Evolutionary conservation across 306 rosid genomes (phyloP).

Genomic region (Luffa acutangula): DNA sequence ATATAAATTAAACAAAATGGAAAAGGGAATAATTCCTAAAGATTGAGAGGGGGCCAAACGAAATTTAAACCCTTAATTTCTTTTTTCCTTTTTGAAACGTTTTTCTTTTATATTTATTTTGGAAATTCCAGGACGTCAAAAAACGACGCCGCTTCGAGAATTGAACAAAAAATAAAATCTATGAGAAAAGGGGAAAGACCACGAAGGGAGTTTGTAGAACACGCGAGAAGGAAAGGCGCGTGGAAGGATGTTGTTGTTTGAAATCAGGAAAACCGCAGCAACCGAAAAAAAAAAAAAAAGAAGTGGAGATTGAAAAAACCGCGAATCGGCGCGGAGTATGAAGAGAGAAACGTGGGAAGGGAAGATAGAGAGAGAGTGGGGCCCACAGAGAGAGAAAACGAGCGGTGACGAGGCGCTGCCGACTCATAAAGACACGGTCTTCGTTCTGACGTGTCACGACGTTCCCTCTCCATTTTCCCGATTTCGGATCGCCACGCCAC

Average conservation of each 20-base stretch:
- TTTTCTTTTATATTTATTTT: neutral
- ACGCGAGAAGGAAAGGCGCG: neutral
- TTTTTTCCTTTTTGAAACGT: too few relatives aligned
- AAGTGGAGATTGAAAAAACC: neutral
- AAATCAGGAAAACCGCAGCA: neutral
- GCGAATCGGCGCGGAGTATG: conserved; percentile 6
- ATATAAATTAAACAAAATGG: too few relatives aligned
- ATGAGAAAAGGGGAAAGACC: neutral
- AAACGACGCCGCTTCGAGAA: neutral
- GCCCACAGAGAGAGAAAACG: conserved; percentile 6
- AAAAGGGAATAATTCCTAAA: neutral
- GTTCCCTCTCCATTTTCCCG: neutral
- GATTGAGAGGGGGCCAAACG: neutral
- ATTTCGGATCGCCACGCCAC: conserved; percentile 50
- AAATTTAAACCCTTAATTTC: neutral
- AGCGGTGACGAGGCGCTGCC: conserved; percentile 44
- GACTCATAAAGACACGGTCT: neutral
- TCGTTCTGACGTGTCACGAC: conserved; percentile 1
- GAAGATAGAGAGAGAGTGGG: conserved; percentile 23
- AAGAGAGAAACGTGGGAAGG: neutral
- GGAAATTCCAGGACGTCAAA: neutral
- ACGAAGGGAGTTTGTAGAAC: neutral
- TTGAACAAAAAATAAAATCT: too few relatives aligned
- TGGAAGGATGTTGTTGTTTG: neutral
- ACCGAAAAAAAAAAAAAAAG: neutral